Percentiles rank a stretch among this genome's conserved stretches.
Conservation (phyloP, 2,329 filamentous ascomycete species). For the Torrubiellomyces zombiae region DNA sequence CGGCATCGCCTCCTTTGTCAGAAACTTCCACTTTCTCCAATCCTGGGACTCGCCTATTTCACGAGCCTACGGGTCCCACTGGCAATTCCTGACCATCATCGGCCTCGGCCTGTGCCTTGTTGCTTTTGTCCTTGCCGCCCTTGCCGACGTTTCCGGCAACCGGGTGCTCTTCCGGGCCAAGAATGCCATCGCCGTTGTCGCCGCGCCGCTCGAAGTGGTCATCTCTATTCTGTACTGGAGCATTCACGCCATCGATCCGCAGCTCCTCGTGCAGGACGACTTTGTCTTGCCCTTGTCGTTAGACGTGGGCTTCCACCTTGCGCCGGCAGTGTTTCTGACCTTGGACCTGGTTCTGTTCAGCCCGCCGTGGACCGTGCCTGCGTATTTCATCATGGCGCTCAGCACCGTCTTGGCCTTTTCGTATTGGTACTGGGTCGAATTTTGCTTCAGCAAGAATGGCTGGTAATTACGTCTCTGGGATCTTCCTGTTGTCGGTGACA, state of each 20-base stretch:
- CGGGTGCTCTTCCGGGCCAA: constrained; percentile 45
- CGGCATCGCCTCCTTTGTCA: constrained; percentile 34
- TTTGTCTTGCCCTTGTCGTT: constrained; percentile 36
- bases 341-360: constrained; percentile 52
- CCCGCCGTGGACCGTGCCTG: constrained; percentile 53
- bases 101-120: constrained; percentile 43
- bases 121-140: constrained; percentile 43
- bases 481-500: too few relatives aligned
- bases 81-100: constrained; percentile 60
- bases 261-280: constrained; percentile 34
- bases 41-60: constrained; percentile 34
- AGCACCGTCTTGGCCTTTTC: constrained; percentile 42
- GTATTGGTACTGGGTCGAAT: constrained; percentile 67
- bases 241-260: constrained; percentile 38
- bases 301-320: constrained; percentile 49
- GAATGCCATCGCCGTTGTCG: constrained; percentile 48
- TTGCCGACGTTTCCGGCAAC: constrained; percentile 47
- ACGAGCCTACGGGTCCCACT: constrained; percentile 47
- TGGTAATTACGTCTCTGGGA: constrained; percentile 25
- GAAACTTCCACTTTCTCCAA: constrained; percentile 34
- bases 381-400: constrained; percentile 39
- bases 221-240: constrained; percentile 62
- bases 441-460: constrained; percentile 51
- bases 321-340: constrained; percentile 46
- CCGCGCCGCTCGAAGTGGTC: constrained; percentile 52